Base-by-base conservation (phyloP, 23 red algal genomes). In the Agarophyton chilense region DNA sequence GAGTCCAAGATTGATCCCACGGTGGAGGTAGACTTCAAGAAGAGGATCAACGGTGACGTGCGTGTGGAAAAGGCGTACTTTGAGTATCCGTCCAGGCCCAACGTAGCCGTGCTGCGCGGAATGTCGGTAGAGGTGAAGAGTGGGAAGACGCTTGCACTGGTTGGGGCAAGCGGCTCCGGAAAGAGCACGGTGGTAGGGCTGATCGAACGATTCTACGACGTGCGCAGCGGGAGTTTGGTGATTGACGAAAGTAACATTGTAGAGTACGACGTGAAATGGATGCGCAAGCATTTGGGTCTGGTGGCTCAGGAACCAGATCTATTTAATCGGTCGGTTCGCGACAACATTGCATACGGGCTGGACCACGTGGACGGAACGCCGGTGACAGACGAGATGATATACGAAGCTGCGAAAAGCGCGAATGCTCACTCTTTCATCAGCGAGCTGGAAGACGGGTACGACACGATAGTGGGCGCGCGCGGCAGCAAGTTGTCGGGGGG, bases 191-290 rank as follows among this genome's bases (percentile, higher is more conserved):
- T 94, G 33, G 77, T 99, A 17, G 54, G 67, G 17, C 90, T 99
- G 12, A 26, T 96, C n/a, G 93, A 94, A 57, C 89, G 97, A 22
- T 99, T 99, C 70, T 99, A 99, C 63, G 93, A 99, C 70, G 67
- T 77, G 19, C 50, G 82, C 21, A 71, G 22, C 38, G 97, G 94
- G 42, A 89, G 53, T 22, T 9, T 95, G 47, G 28, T 64, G 42
- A 74, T 99, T 14, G 97, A 99, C 66, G 93, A 83, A 7, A 79
- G 8, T 13, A 80, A 87, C 32, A 63, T 74, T n/a, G 41, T 47
- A 21, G 81, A 94, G 53, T 80, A 73, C 13, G 83, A 99, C 51
- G 52, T 99, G 64, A 52, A 49, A 14, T 58, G 78, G 45, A 32
- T 92, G 40, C 90, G 93, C 42, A 71, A 53, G 35, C 92, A 95